phyloP scores from a whole-genome alignment of 2,329 filamentous ascomycete species.

The Penicillium sp. region DNA sequence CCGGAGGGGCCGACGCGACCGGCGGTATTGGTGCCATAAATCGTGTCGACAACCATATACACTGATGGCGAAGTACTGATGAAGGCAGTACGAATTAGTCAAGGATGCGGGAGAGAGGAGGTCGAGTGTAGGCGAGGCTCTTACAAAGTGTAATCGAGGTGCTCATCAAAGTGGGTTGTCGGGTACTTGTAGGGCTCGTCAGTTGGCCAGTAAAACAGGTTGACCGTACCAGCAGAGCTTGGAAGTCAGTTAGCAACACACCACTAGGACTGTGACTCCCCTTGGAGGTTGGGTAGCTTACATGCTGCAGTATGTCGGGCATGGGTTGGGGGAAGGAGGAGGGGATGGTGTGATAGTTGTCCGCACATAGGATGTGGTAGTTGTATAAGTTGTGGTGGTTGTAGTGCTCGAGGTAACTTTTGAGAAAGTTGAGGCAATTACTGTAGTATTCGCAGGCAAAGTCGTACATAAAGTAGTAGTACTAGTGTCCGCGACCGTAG shows the following conservation, averaged over 20 bases:
- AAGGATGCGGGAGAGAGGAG: no score
- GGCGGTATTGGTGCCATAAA: conserved; percentile 20
- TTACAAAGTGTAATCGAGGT: conserved; percentile 21
- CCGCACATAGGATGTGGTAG: conserved; percentile 3
- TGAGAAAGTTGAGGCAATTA: no score
- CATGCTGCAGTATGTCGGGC: conserved; percentile 21
- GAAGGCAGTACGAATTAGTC: no score
- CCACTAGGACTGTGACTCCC: no score
- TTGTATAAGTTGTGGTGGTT: not conserved
- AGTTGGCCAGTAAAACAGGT: conserved; percentile 21
- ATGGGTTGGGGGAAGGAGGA: conserved; percentile 18
- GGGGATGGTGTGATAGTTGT: conserved; percentile 14
- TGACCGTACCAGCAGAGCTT: conserved; percentile 20
- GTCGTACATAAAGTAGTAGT: no score
- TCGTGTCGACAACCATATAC: conserved; percentile 20
- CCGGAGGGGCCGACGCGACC: conserved; percentile 18
- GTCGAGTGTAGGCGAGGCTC: no score
- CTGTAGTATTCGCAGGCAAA: no score
- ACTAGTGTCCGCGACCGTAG: no score
- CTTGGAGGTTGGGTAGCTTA: not conserved
- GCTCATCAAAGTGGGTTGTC: conserved; percentile 16
- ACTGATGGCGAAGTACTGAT: conserved; percentile 20
- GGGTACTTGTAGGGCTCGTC: conserved; percentile 12
- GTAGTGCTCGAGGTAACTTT: not conserved
- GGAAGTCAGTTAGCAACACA: conserved; percentile 4